These are phyloP conservation scores for Esteya vermicola DNA, from an alignment of 2,329 filamentous ascomycete genomes.

Conservation along the genomic window DNA sequence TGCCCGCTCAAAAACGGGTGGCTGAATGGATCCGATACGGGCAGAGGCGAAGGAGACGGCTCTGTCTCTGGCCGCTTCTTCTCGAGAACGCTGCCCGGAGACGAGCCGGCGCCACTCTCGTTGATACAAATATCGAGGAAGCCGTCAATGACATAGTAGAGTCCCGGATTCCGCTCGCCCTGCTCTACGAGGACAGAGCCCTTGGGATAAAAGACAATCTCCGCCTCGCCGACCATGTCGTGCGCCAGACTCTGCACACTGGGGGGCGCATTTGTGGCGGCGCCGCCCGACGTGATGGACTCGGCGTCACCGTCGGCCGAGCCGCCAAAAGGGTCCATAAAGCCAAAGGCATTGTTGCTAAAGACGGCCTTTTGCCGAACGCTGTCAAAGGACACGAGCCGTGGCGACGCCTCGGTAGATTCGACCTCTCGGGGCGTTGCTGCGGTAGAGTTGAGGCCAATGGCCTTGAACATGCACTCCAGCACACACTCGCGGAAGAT, in stretches of 20 bases:
- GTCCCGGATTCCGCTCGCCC: conserved; percentile 85
- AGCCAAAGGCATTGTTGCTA: conserved; percentile 72
- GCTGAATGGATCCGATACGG: conserved; percentile 1
- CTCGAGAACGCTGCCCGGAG: no score
- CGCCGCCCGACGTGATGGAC: conserved; percentile 59
- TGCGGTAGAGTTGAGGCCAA: conserved; percentile 62
- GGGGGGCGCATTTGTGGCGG: conserved; percentile 38
- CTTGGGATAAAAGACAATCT: conserved; percentile 95
- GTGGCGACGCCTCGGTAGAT: conserved; percentile 75
- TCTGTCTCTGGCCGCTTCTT: conserved; percentile 13
- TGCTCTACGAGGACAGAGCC: conserved; percentile 91
- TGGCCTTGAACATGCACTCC: conserved; percentile 89
- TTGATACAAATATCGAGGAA: conserved; percentile 92
- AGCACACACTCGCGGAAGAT: conserved; percentile 81
- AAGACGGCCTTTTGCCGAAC: conserved; percentile 67
- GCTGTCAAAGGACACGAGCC: conserved; percentile 71
- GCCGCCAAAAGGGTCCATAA: conserved; percentile 72
- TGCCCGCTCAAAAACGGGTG: neutral
- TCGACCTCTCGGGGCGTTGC: conserved; percentile 51
- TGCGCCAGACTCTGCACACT: conserved; percentile 54
- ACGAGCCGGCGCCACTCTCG: conserved; percentile 35
- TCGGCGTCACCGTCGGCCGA: conserved; percentile 74
- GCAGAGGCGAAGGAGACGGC: conserved; percentile 5
- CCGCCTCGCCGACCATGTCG: conserved; percentile 81
- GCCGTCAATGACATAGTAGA: conserved; percentile 96